Evolutionary conservation across 352 stramenopile genomes (phyloP).

Genomic region (Elongisporangium anandrum): DNA sequence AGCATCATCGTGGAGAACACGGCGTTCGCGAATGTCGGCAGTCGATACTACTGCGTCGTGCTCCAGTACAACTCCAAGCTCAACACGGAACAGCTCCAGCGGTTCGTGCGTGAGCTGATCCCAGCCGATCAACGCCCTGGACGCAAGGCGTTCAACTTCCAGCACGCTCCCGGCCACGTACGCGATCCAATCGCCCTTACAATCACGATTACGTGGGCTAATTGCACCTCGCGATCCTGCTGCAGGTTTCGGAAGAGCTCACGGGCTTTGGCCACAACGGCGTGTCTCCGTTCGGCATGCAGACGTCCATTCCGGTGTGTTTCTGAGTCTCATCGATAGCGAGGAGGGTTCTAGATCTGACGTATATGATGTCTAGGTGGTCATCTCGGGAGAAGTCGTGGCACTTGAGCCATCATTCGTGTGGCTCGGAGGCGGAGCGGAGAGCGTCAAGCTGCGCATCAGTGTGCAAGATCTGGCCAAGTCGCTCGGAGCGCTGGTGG

Average conservation of each 20-base stretch:
- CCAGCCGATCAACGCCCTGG: conserved; percentile 43
- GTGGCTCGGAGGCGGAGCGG: conserved; percentile 76
- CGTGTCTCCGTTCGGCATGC: conserved; percentile 81
- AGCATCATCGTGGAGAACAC: conserved; percentile 89
- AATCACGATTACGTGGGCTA: not conserved
- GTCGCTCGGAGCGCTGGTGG: conserved; percentile 47
- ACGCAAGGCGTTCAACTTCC: conserved; percentile 87
- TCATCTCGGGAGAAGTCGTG: conserved; percentile 55
- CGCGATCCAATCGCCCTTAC: not conserved
- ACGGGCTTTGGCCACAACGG: conserved; percentile 87
- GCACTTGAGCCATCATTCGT: conserved; percentile 55
- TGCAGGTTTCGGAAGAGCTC: conserved; percentile 53
- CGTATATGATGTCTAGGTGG: conserved; percentile 33
- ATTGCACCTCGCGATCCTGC: not conserved
- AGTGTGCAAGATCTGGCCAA: conserved; percentile 56
- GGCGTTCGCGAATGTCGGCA: conserved; percentile 49
- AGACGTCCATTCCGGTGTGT: conserved; percentile 53
- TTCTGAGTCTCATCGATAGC: not conserved
- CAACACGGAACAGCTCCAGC: conserved; percentile 76
- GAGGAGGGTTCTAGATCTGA: no score
- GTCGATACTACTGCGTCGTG: conserved; percentile 80
- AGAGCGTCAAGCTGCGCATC: conserved; percentile 77
- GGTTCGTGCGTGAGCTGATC: conserved; percentile 68
- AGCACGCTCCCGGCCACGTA: conserved; percentile 68
- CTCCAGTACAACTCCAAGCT: conserved; percentile 86